phyloP scores from a whole-genome alignment of 202 grass and related monocot species.

The Carex arenaria region DNA sequence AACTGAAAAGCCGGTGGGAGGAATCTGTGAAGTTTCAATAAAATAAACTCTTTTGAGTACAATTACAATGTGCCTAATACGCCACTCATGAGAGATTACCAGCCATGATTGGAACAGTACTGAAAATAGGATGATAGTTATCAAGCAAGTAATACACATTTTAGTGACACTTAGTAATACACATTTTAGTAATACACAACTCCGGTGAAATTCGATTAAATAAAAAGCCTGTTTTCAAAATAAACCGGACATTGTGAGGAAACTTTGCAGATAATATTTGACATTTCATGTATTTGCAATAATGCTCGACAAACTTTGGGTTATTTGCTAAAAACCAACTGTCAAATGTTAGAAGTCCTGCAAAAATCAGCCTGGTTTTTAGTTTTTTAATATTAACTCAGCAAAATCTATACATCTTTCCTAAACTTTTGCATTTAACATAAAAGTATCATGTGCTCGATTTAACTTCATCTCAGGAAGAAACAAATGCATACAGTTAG shows the following conservation, averaged over 20 bases:
- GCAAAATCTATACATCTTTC: neutral
- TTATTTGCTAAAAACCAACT: neutral
- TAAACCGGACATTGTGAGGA: neutral
- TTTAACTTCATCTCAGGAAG: neutral
- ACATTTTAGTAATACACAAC: neutral
- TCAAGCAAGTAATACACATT: neutral
- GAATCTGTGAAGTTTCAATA: conserved; percentile 47
- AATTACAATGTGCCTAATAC: neutral
- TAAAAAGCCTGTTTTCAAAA: neutral
- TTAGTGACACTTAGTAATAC: neutral
- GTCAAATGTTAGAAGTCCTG: neutral
- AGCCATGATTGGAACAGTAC: neutral
- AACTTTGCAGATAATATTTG: neutral
- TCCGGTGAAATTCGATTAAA: neutral
- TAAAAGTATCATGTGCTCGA: neutral
- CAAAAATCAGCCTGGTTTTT: neutral
- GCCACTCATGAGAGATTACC: neutral
- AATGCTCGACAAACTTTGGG: neutral
- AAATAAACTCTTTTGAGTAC: neutral
- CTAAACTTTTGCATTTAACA: neutral
- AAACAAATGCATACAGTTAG: neutral
- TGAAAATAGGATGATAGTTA: neutral
- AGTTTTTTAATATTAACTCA: neutral
- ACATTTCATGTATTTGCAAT: neutral
- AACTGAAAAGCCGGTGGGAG: conserved; percentile 49